Conservation (phyloP, 495 filamentous ascomycete genomes). For the Chaetomium cochliodes region DNA sequence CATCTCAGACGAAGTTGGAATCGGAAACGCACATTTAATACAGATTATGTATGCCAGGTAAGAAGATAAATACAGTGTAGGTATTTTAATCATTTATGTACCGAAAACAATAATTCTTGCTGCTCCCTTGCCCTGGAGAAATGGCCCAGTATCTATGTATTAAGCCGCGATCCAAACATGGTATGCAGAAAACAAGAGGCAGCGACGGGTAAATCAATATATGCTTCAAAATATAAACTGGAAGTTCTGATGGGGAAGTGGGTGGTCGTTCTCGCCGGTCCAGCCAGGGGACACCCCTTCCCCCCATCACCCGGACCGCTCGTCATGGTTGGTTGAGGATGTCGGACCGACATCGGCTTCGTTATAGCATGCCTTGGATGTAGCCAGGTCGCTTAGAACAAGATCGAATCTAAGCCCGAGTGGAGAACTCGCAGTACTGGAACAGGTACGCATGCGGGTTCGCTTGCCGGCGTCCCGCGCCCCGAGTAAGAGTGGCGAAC, state of each 20-base stretch:
- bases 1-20: too few relatives aligned
- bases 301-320: background rate
- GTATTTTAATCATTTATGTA: constrained; percentile 27
- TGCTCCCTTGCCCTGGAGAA: background rate
- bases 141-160: constrained; percentile 19
- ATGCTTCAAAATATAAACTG: background rate
- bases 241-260: background rate
- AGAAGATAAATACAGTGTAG: constrained; percentile 19
- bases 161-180: constrained; percentile 20
- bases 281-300: background rate
- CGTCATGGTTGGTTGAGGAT: too few relatives aligned
- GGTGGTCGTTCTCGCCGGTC: constrained; percentile 1
- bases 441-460: constrained; percentile 6
- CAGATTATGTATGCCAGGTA: background rate
- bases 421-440: background rate
- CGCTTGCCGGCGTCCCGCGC: constrained; percentile 24
- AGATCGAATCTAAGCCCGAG: background rate
- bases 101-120: constrained; percentile 11
- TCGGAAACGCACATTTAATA: background rate
- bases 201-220: background rate
- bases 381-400: background rate
- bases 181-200: background rate
- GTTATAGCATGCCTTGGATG: background rate
- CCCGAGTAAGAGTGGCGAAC: constrained; percentile 3
- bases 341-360: background rate